phyloP scores from a whole-genome alignment of 345 rosid genomes.

The Sisymbrium irio region DNA sequence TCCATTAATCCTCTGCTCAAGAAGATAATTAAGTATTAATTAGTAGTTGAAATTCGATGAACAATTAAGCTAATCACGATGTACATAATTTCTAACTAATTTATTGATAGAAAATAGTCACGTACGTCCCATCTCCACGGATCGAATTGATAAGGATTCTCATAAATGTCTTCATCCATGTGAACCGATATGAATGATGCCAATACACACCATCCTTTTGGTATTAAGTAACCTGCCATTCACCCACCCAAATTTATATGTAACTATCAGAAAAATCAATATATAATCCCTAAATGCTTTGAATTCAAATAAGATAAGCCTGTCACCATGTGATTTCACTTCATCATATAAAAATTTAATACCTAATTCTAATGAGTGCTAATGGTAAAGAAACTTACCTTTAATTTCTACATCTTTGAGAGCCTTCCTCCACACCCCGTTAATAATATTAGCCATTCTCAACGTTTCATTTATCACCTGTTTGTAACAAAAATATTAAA shows the following conservation, averaged over 20 bases:
- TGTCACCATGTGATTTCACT: background rate
- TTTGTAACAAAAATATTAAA: background rate
- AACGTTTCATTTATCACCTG: constrained; percentile 94
- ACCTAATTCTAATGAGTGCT: background rate
- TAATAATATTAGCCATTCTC: constrained; percentile 83
- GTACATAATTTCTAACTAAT: background rate
- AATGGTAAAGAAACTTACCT: constrained; percentile 40
- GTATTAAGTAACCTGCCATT: constrained; percentile 75
- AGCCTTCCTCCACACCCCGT: constrained; percentile 95
- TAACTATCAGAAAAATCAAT: background rate
- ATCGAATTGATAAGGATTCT: constrained; percentile 71
- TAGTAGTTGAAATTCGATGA: background rate
- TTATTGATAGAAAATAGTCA: background rate
- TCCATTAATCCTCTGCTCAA: constrained; percentile 56
- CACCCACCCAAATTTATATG: constrained; percentile 6
- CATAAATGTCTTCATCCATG: constrained; percentile 78
- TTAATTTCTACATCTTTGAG: constrained; percentile 76
- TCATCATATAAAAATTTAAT: background rate
- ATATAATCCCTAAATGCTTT: background rate
- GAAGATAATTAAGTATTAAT: background rate
- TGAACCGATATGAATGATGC: constrained; percentile 86
- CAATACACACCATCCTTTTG: constrained; percentile 91
- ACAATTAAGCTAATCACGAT: background rate
- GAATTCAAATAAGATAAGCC: background rate
- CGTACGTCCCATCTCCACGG: constrained; percentile 99